Evolutionary conservation across 495 filamentous ascomycete genomes (phyloP), one percentile per base, ranked within the genome.

Genomic region (Filosporella fistucella): DNA sequence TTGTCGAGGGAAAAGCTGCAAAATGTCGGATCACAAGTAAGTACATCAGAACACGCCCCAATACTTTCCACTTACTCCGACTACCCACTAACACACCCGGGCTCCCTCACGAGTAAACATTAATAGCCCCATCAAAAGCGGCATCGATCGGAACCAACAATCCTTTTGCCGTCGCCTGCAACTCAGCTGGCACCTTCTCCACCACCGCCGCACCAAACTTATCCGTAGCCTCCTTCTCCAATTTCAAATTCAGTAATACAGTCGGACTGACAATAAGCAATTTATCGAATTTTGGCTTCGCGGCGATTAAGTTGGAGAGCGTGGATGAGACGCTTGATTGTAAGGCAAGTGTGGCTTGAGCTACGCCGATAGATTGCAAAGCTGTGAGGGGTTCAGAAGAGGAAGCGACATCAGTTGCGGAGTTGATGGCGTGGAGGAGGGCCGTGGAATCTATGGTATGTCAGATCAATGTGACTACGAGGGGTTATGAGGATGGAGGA

Each of bases 211-310:
- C 57, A 9, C 56, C 56, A 52, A 68, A 61, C 1, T 63, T 50
- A 13, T 45, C 42, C 6, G 64, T 66, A 3, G 63, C 63, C 6
- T 34, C n/a, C 55, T 67, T 58, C 59, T 67, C 51, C 28, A 55
- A 33, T 28, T 59, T 49, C 25, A 70, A 38, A 52, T 55, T 66
- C 8, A 63, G 18, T 24, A 64, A 50, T 25, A 67, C 62, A 16
- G 61, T 42, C 2, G 67, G 65, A 41, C 42, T 54, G 18, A 68
- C 51, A 5, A 59, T 11, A n/a, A 55, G 13, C 20, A 64, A 44
- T 36, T 47, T 56, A 39, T 64, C 61, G 38, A 70, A 70, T 42
- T 63, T 60, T 20, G 38, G 51, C 52, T 66, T 66, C n/a, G 54
- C 45, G 16, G 18, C 38, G 12, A 65, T 50, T 23, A 68, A 45